phyloP scores from a whole-genome alignment of 2,329 filamentous ascomycete species.

The Botrytis squamosa region DNA sequence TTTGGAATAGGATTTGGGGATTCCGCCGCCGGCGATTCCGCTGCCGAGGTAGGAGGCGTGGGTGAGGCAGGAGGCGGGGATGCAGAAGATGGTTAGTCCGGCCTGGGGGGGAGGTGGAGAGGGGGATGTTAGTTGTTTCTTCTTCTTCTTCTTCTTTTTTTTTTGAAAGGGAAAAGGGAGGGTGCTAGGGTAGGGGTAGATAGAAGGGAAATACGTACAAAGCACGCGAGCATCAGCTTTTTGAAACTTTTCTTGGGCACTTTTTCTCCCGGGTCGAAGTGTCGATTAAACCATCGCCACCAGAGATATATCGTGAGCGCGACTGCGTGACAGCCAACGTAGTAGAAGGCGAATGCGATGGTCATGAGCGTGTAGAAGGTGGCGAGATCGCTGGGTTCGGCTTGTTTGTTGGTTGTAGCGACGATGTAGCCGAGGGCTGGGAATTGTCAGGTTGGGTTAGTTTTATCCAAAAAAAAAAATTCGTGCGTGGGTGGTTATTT shows the following conservation, averaged over 20 bases:
- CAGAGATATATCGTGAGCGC: background rate
- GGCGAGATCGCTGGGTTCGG: background rate
- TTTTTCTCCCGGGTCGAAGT: background rate
- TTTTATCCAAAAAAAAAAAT: no score
- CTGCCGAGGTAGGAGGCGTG: background rate
- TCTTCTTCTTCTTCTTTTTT: no score
- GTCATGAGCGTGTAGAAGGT: background rate
- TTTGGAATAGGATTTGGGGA: background rate
- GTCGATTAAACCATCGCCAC: background rate
- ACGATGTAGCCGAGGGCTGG: background rate
- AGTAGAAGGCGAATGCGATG: background rate
- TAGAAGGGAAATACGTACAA: background rate
- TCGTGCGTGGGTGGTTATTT: background rate
- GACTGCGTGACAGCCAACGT: background rate
- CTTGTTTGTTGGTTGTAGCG: background rate
- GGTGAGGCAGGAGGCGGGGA: background rate
- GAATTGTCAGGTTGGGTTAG: background rate
- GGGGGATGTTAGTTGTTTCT: background rate
- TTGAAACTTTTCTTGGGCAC: background rate
- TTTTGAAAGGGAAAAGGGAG: no score
- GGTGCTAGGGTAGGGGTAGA: background rate
- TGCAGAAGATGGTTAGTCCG: background rate
- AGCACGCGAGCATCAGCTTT: background rate
- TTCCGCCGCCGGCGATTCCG: background rate
- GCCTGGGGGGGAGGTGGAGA: background rate